Evolutionary conservation across 2,329 filamentous ascomycete species (phyloP), one percentile per base, ranked within the genome.

Genomic region (Trichoderma koningiopsis): DNA sequence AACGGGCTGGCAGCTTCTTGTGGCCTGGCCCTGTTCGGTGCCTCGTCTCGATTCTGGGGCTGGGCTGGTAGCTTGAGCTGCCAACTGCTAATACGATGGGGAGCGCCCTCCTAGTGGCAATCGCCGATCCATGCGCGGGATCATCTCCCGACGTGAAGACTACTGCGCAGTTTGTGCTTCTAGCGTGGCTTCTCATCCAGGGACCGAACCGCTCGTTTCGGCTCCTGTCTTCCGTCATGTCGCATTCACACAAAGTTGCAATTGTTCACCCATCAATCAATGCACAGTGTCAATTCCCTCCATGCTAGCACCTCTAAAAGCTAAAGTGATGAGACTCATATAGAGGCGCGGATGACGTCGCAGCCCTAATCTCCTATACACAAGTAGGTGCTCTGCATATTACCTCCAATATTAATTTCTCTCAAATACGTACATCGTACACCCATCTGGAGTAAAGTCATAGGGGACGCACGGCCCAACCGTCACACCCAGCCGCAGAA

Each of bases 11-110:
- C 61, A 64, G 60, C 49, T 35, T 57, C 49, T 35, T 57, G 40
- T 52, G 40, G 52, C 52, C 29, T 55, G 22, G 14, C 52, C 52
- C 52, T 47, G 58, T 29, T 43, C 5, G 37, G 37, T n/a, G 40
- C 40, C 37, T 22, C 53, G 53, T 56, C 53, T 31, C 35, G 61
- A 52, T 64, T 64, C 61, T 13, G 61, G 60, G 49, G 61, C 58
- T 61, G 37, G 58, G 49, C 58, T 61, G 58, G 58, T 16, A 31
- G 27, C 47, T 49, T 10, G 47, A 49, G 47, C 47, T 49, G 47
- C n/a, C 47, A 49, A 19, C 43, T 31, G 27, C 37, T 40, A 19
- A 43, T 43, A 8, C 40, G 19, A 43, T 43, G 40, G 40, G 22
- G 57, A 19, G 35, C 19, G 29, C 35, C n/a, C 22, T 22, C 16